Evolutionary conservation across 2,329 filamentous ascomycete genomes (phyloP), one percentile per base, ranked within the genome.

Genomic region (Penicillium brevicompactum): DNA sequence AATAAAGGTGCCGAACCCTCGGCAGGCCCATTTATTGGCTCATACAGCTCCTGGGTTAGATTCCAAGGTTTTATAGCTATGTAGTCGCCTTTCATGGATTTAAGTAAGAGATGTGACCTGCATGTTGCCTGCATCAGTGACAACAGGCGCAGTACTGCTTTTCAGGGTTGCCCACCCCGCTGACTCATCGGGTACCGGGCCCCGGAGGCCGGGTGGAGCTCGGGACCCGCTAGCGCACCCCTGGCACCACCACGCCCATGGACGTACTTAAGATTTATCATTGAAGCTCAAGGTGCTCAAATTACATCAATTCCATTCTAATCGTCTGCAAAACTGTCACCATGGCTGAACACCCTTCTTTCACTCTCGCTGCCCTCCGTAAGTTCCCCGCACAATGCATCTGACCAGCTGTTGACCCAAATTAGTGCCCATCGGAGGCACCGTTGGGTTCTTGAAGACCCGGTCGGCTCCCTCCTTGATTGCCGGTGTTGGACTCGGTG

Each of bases 391-490:
- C 6, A 10, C 9, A 3, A 27, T 14, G 11, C 37, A 10, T n/a
- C 13, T 4, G 27, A 16, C 22, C 5, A 44, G 3, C 13, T 13
- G 11, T 30, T 51, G 14, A 52, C 48, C 2, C 22, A 22, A 30
- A 42, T n/a, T 0, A 62, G 60, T 62, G 13, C 59, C 60, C 27
- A 32, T 47, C 4, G 60, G 60, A 38, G 60, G 60, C 14, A 38
- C 58, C 46, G 42, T 53, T 42, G 60, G 60, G 16, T 63, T 53
- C 46, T n/a, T 61, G 32, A 53, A 53, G 46, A 61, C 60, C 18
- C 49, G 59, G 10, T 63, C 60, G 4, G 44, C 37, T 2, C 60
- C 60, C 13, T 63, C 60, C 9, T 44, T 63, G 34, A 56, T 63
- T 24, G 60, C 60, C 2, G 60, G 60, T 13, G 54, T 63, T 46